These are phyloP conservation scores for Punica granatum DNA, from an alignment of 345 rosid genomes.

Conservation along the genomic window DNA sequence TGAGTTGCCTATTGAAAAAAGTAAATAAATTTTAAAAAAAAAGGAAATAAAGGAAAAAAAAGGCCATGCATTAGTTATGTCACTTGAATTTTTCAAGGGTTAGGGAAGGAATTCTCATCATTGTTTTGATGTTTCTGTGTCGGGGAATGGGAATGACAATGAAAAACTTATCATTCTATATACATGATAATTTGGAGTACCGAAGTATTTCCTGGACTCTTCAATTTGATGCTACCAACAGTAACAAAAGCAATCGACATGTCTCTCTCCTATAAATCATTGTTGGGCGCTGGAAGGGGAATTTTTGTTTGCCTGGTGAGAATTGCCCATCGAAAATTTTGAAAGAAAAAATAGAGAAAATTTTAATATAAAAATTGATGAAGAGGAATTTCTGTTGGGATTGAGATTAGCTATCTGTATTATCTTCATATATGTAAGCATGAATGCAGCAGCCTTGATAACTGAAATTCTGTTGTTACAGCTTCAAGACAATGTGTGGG, in stretches of 20 bases:
- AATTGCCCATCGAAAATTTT: not conserved
- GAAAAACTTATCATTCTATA: not conserved
- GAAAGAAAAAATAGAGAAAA: not conserved
- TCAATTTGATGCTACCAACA: not conserved
- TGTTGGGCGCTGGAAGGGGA: not conserved
- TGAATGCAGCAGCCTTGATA: not conserved
- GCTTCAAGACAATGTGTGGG: conserved; percentile 51
- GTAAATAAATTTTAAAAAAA: not conserved
- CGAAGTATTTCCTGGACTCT: not conserved
- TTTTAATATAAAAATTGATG: not conserved
- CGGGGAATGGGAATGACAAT: not conserved
- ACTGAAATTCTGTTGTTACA: conserved; percentile 22
- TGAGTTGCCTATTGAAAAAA: not conserved
- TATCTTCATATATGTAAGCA: not conserved
- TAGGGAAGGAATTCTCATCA: not conserved
- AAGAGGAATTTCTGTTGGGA: not conserved
- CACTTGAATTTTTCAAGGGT: too few species aligned
- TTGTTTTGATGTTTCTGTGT: not conserved
- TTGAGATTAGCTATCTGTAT: not conserved
- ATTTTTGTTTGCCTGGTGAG: not conserved
- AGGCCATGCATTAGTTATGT: not conserved
- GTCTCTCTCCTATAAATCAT: not conserved
- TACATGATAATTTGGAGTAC: not conserved
- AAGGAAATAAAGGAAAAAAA: not conserved
- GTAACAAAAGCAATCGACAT: not conserved